Base-by-base conservation (phyloP, 495 filamentous ascomycete species). In the Lindgomyces ingoldianus region DNA sequence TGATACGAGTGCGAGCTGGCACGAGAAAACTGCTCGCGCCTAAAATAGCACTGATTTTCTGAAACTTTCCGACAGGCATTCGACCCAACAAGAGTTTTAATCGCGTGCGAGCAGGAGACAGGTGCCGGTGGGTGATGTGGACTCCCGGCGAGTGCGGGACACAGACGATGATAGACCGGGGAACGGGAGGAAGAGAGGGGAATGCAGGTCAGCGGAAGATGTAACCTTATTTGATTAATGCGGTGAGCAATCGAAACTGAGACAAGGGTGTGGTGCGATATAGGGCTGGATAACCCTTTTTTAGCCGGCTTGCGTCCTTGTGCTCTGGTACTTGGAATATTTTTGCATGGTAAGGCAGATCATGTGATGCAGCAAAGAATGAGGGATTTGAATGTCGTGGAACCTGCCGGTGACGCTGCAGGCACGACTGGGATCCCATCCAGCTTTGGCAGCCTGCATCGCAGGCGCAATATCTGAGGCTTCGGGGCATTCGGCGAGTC, bases 171-270 rank as follows among this genome's bases (percentile, higher is more conserved):
- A 55, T 18, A 39, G 64, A 51, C 57, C 57, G 57, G 51, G 64
- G 49, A 60, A 61, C 50, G 51, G 64, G 46, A 42, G 58, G 51
- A 52, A 25, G 33, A 41, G 50, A 44, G 36, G 48, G 63, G 64
- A 50, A 56, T 69, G 66, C 66, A 69, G 49, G 54, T 51, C 22
- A 60, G 65, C 66, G 66, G 66, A 62, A 69, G 57, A 65, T 61
- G 67, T 69, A 69, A 69, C 67, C 67, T 49, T 61, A 61, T 65
- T 62, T 69, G 67, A 65, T 69, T 59, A 65, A 65, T 64, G 51
- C 45, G 57, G 57, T 62, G 61, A 62, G 56, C 62, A 65, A 58
- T 47, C 18, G 36, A 60, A 49, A 52, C 55, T 62, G 61, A 58
- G 6, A 39, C 33, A 14, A 6, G 14, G 33, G 33, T 6, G 33